phyloP scores from a whole-genome alignment of 768 basidiomycete species.

The Psilocybe tampanensis region DNA sequence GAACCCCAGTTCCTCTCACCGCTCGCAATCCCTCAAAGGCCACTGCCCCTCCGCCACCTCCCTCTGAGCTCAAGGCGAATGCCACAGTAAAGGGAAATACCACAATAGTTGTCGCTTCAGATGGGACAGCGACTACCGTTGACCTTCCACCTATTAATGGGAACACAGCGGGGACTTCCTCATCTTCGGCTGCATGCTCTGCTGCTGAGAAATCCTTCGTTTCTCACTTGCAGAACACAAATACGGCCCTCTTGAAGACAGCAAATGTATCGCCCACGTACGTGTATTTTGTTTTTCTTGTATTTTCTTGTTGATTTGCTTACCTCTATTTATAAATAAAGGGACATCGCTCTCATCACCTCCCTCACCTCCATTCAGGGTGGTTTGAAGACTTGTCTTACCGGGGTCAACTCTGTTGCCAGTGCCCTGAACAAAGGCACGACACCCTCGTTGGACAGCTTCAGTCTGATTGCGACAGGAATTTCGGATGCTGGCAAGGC shows the following conservation, averaged over 20 bases:
- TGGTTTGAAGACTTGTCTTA: slow-evolving; percentile 9
- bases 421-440: slow-evolving; percentile 4
- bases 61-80: no score
- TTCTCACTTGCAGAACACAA: neutral
- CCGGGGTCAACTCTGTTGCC: slow-evolving; percentile 8
- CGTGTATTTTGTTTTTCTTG: neutral
- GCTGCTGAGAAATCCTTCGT: neutral
- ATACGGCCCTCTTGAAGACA: neutral
- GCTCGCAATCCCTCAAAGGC: neutral
- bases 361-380: slow-evolving; percentile 5
- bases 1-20: slow-evolving; percentile 10
- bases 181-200: neutral
- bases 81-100: no score
- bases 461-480: slow-evolving; percentile 7
- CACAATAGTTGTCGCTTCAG: no score
- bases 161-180: neutral
- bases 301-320: neutral
- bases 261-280: neutral
- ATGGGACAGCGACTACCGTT: no score
- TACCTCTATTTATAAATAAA: neutral
- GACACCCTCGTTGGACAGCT: neutral
- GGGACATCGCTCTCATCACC: slow-evolving; percentile 7
- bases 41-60: neutral
- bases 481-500: slow-evolving; percentile 8
- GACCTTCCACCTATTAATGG: no score